Conservation (phyloP, 108 stramenopile genomes). For the Aurantiochytrium sp. region DNA sequence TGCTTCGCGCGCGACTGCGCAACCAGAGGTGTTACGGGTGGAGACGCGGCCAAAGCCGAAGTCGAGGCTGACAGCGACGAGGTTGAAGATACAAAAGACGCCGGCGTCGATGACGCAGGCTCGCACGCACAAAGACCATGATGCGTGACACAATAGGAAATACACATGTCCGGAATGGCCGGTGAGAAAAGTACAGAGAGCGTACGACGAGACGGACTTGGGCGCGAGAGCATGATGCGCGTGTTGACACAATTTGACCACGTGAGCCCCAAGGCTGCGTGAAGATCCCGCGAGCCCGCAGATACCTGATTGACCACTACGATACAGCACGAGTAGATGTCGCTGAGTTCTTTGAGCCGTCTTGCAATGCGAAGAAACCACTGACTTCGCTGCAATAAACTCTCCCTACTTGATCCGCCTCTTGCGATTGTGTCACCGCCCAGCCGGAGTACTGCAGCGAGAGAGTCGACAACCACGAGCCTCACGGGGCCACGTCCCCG, state of each 20-base stretch:
- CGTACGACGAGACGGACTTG: not conserved
- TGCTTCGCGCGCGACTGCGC: no score
- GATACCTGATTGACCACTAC: not conserved
- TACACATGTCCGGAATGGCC: not conserved
- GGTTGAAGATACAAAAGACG: no score
- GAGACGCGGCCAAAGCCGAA: no score
- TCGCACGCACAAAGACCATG: not conserved
- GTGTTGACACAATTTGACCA: constrained; percentile 1
- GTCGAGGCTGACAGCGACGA: no score
- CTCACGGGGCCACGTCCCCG: not conserved
- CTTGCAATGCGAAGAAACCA: not conserved
- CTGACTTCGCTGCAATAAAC: not conserved
- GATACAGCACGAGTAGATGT: not conserved
- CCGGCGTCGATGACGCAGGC: not conserved
- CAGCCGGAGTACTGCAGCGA: not conserved
- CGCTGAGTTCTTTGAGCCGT: not conserved
- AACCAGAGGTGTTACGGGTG: no score
- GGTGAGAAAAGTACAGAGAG: not conserved
- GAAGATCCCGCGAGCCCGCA: not conserved
- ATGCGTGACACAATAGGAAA: not conserved
- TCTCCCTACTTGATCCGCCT: no score
- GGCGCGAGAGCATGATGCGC: not conserved
- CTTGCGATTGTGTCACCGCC: not conserved
- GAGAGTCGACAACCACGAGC: not conserved
- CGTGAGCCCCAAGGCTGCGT: not conserved